Percentiles rank a stretch among this genome's conserved stretches.
phyloP scores from a whole-genome alignment of 176 grass and related monocot species.

The Puccinellia tenuiflora region DNA sequence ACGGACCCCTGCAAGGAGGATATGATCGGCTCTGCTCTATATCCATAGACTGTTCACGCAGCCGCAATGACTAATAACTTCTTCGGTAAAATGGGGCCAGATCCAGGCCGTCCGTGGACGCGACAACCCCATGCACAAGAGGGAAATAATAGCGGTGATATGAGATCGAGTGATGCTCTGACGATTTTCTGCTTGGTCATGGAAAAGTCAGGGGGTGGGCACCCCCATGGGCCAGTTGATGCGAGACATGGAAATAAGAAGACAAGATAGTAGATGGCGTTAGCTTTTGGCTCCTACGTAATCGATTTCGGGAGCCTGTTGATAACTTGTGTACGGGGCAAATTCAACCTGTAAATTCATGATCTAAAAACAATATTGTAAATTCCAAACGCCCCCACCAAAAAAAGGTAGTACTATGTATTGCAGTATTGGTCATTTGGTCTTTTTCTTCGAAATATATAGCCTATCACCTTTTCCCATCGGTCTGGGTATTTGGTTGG shows the following conservation, averaged over 20 bases:
- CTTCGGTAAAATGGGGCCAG: background rate
- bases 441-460: too few species aligned
- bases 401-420: background rate
- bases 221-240: background rate
- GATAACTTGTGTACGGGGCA: background rate
- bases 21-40: background rate
- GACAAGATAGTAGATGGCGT: background rate
- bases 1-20: background rate
- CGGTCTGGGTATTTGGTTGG: too few species aligned
- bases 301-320: background rate
- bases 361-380: background rate
- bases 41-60: background rate
- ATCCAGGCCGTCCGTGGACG: background rate
- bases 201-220: background rate
- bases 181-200: background rate
- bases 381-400: background rate
- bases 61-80: background rate
- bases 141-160: background rate
- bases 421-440: too few species aligned
- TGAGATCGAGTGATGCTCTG: constrained; percentile 19
- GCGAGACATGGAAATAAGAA: background rate
- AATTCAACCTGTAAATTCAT: background rate
- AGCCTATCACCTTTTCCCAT: too few species aligned
- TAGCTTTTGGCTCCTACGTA: background rate
- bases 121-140: background rate